Base-by-base conservation (phyloP, 352 stramenopile species). In the Plasmopara muralis region DNA sequence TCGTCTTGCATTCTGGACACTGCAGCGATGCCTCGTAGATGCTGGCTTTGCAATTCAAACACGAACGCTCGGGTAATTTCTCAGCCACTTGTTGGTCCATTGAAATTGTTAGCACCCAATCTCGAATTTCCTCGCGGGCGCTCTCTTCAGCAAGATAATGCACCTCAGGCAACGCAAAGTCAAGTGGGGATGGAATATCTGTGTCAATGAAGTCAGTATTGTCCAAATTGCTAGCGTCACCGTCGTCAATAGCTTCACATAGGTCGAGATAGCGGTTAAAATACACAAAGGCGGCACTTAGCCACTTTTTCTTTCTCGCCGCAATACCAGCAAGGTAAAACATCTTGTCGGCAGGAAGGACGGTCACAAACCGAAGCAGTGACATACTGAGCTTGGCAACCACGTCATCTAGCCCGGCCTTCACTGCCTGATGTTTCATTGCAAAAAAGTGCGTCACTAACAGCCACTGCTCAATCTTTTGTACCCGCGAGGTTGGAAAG, bases 231-330 rank as follows among this genome's bases (percentile, higher is more conserved):
- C 64, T 80, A 16, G 82, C 62, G 29, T 93, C 68, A 31, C 78
- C 83, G 43, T 98, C 87, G 9, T 98, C 93, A 38, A 98, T 97
- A 9, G 93, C 92, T 67, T 98, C 93, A 35, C 83, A 93, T 34
- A 98, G 59, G 57, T 98, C 93, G 9, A 98, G 60, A 68, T 97
- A 98, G 12, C 89, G 80, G 57, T 98, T 98, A 62, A 97, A 91
- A 43, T 97, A 91, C 47, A 98, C 87, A 50, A 98, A 98, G 6
- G 90, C 93, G 5, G 96, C 72, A 44, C 85, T 97, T 28, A 93
- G 67, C 72, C 91, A 92, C 46, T 96, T 93, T 44, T 90, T 83
- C 57, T 96, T 77, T 7, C 81, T 71, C 18, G 83, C 77, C 0
- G 87, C 77, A 0, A 57, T 68, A 0, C 93, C 92, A 2, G 93